phyloP scores from a whole-genome alignment of 371 early-diverging fungal genomes.

The Phascolomyces articulosus region DNA sequence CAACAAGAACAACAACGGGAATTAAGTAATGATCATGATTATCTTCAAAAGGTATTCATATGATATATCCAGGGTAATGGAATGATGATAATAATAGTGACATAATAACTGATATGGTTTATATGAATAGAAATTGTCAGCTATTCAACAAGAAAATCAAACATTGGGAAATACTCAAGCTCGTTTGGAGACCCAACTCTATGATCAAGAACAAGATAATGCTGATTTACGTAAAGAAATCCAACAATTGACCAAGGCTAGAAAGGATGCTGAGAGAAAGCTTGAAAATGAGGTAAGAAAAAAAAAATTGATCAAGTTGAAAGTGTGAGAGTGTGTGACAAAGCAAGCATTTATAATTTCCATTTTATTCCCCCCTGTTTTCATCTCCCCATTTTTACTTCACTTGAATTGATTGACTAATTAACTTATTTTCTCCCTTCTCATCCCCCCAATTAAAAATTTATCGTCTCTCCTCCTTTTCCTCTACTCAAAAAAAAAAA shows the following conservation, averaged over 20 bases:
- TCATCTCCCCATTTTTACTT: not conserved
- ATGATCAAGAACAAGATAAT: slow-evolving; percentile 49
- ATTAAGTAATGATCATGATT: slow-evolving; percentile 36
- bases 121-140: slow-evolving; percentile 16
- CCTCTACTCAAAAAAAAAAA: not conserved
- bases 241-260: slow-evolving; percentile 39
- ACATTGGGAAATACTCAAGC: slow-evolving; percentile 45
- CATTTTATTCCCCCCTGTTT: not conserved
- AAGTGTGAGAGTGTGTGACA: too few relatives aligned
- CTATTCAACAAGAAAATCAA: slow-evolving; percentile 45
- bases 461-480: slow-evolving; percentile 21
- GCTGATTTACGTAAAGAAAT: slow-evolving; percentile 35
- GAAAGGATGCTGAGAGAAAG: slow-evolving; percentile 46
- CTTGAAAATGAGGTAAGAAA: slow-evolving; percentile 34
- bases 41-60: slow-evolving; percentile 40
- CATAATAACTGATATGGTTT: too few relatives aligned
- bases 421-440: too few relatives aligned
- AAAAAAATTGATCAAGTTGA: too few relatives aligned
- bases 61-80: not conserved
- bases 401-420: too few relatives aligned
- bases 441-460: slow-evolving; percentile 1
- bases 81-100: too few relatives aligned
- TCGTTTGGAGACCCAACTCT: slow-evolving; percentile 51
- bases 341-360: too few relatives aligned
- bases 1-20: slow-evolving; percentile 30